These are phyloP conservation scores for Trypanosoma cruzi DNA, from an alignment of 208 protist species.

Conservation along the genomic window DNA sequence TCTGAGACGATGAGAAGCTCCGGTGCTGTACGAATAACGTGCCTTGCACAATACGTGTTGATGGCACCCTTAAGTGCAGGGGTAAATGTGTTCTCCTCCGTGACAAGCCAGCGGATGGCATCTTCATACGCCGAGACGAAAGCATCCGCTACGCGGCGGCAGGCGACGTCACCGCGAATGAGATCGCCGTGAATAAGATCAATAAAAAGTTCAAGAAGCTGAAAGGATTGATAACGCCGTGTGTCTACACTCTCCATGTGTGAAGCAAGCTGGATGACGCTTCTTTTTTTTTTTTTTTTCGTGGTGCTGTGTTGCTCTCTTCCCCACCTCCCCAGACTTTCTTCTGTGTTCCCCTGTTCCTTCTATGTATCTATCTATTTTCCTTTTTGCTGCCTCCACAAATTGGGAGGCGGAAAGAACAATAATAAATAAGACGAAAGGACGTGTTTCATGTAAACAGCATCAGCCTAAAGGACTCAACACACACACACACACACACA, in stretches of 20 bases:
- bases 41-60: conserved; percentile 57
- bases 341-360: not conserved
- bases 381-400: not conserved
- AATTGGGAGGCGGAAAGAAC: no score
- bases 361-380: not conserved
- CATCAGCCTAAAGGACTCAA: not conserved
- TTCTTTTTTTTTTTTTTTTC: not conserved
- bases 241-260: not conserved
- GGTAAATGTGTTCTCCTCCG: conserved; percentile 25
- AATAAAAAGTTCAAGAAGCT: conserved; percentile 56
- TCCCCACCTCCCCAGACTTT: not conserved
- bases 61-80: conserved; percentile 41
- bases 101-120: conserved; percentile 35
- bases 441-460: no score
- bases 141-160: conserved; percentile 41
- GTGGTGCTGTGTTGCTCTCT: not conserved
- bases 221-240: conserved; percentile 10
- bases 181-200: conserved; percentile 70
- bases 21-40: conserved; percentile 39
- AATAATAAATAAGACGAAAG: no score
- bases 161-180: conserved; percentile 41
- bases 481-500: not conserved
- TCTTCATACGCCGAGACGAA: conserved; percentile 40
- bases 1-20: conserved; percentile 42
- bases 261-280: not conserved